Conservation (phyloP, 768 basidiomycete genomes). For the Leccinum sublutescens region DNA sequence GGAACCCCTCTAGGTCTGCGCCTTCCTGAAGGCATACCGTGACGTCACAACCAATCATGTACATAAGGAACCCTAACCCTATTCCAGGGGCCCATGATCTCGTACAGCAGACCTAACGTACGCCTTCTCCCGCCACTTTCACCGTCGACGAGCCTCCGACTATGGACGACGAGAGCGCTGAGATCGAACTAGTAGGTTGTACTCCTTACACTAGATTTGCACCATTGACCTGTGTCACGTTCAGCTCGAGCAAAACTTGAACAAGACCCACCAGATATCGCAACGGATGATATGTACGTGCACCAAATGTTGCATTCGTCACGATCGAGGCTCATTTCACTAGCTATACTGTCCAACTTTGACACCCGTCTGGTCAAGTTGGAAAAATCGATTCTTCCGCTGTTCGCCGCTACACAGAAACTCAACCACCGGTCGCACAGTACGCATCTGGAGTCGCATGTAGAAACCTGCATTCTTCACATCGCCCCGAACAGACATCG, state of each 20-base stretch:
- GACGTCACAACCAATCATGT: too few relatives aligned
- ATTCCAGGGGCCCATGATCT: neutral
- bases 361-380: constrained; percentile 79
- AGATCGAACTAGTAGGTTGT: constrained; percentile 22
- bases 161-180: constrained; percentile 30
- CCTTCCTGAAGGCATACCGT: too few relatives aligned
- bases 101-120: constrained; percentile 1
- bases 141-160: neutral
- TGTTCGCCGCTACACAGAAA: constrained; percentile 77
- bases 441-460: constrained; percentile 35
- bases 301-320: neutral
- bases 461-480: neutral
- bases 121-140: neutral
- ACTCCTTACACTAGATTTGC: neutral
- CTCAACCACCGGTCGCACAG: constrained; percentile 71
- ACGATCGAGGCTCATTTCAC: constrained; percentile 27
- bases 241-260: constrained; percentile 83
- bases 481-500: constrained; percentile 57
- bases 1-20: too few relatives aligned
- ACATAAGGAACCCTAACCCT: neutral
- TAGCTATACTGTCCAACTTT: constrained; percentile 82
- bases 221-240: neutral
- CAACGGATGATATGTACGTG: constrained; percentile 80
- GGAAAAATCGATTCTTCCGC: constrained; percentile 80
- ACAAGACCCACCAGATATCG: constrained; percentile 82